Evolutionary conservation across 441 rosid species (phyloP).

Genomic region (Gossypium lobatum): DNA sequence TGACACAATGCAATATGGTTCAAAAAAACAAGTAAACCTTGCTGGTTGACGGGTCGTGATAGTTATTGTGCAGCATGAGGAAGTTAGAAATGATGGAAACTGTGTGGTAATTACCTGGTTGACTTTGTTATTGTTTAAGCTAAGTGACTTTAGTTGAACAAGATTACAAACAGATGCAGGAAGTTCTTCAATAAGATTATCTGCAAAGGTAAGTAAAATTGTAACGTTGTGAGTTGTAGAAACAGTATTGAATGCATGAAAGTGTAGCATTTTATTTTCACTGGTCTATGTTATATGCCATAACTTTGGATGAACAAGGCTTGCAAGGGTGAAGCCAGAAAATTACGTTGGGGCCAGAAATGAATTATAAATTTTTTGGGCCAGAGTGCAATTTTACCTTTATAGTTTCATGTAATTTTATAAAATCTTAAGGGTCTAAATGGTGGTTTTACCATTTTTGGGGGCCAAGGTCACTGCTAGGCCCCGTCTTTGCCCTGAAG

Average conservation of each 20-base stretch:
- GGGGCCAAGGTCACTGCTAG: no score
- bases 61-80: neutral
- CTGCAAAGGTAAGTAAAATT: conserved; percentile 43
- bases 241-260: conserved; percentile 4
- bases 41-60: neutral
- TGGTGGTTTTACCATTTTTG: no score
- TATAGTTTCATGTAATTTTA: no score
- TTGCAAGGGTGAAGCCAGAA: neutral
- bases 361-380: no score
- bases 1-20: neutral
- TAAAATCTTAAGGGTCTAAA: no score
- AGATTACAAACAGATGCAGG: conserved; percentile 80
- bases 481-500: neutral
- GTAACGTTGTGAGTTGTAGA: conserved; percentile 18
- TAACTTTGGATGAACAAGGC: neutral
- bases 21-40: neutral
- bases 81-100: neutral
- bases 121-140: conserved; percentile 63
- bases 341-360: no score
- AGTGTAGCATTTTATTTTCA: neutral
- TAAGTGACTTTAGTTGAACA: conserved; percentile 66
- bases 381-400: no score
- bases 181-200: conserved; percentile 66
- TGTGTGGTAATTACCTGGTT: conserved; percentile 43
- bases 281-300: neutral